Conservation (phyloP, 1,284 basidiomycete genomes). For the Cryptococcus maquisensis region DNA sequence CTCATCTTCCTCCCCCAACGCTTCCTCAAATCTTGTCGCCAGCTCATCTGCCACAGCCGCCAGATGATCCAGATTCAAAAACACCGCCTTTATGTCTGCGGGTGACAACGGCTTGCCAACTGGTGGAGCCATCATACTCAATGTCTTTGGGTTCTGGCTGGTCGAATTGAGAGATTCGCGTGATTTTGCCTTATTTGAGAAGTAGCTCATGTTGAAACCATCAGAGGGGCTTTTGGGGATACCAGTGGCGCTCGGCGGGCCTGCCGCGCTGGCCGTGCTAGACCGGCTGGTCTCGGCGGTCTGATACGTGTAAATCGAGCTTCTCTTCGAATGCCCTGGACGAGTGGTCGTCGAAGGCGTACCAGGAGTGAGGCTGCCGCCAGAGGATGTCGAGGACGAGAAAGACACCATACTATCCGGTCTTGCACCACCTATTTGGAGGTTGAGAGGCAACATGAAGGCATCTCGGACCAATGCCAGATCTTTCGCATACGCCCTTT, state of each 20-base stretch:
- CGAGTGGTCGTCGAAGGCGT: not conserved
- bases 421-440: too few relatives aligned
- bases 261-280: slow-evolving; percentile 9
- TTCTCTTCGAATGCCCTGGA: slow-evolving; percentile 7
- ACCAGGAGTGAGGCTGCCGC: not conserved
- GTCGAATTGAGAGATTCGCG: slow-evolving; percentile 5
- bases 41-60: slow-evolving; percentile 68
- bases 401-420: too few relatives aligned
- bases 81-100: slow-evolving; percentile 69
- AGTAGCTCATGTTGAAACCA: slow-evolving; percentile 12
- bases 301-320: slow-evolving; percentile 31
- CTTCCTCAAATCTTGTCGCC: slow-evolving; percentile 47
- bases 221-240: slow-evolving; percentile 16
- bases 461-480: slow-evolving; percentile 77
- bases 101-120: slow-evolving; percentile 58
- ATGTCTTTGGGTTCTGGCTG: not conserved
- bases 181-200: not conserved
- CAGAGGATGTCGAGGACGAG: not conserved
- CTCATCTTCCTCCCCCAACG: slow-evolving; percentile 37
- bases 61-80: slow-evolving; percentile 72
- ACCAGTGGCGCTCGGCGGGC: slow-evolving; percentile 4
- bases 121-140: slow-evolving; percentile 15
- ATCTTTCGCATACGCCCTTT: slow-evolving; percentile 82
- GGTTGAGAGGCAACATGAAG: slow-evolving; percentile 55
- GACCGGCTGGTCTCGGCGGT: slow-evolving; percentile 27